Conservation (phyloP, 2,329 filamentous ascomycete genomes). For the Beauveria medogensis region DNA sequence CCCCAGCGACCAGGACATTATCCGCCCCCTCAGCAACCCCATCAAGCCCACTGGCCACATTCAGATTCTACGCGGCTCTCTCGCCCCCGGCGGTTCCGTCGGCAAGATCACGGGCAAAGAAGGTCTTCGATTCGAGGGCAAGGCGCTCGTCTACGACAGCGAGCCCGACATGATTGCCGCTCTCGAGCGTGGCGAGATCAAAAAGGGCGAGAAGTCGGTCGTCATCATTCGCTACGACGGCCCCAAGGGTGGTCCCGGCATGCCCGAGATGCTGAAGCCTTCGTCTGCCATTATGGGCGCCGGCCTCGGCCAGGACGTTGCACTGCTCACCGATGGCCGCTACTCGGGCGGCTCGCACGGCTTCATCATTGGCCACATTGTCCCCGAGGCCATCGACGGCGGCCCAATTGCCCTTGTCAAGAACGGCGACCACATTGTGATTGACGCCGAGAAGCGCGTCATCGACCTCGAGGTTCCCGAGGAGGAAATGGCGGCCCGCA, state of each 20-base stretch:
- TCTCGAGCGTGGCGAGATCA: conserved; percentile 68
- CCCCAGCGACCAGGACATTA: conserved; percentile 70
- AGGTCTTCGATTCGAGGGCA: conserved; percentile 71
- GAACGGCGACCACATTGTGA: conserved; percentile 73
- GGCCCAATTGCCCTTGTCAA: conserved; percentile 77
- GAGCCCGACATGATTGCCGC: conserved; percentile 74
- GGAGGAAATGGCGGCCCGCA: conserved; percentile 52
- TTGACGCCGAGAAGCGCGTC: conserved; percentile 69
- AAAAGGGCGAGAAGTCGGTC: conserved; percentile 80
- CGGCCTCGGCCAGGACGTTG: conserved; percentile 67
- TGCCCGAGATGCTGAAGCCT: conserved; percentile 95
- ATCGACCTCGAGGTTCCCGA: conserved; percentile 60
- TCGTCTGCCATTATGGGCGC: conserved; percentile 88
- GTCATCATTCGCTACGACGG: conserved; percentile 90
- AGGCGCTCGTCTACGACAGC: conserved; percentile 78
- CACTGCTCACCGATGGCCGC: conserved; percentile 65
- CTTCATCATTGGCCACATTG: conserved; percentile 81
- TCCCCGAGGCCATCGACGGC: conserved; percentile 78
- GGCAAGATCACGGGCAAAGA: conserved; percentile 97
- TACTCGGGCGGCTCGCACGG: conserved; percentile 79
- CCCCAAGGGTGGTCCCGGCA: conserved; percentile 86
- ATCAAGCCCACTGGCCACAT: conserved; percentile 85
- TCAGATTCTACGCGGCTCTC: conserved; percentile 78
- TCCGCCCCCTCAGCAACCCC: conserved; percentile 64
- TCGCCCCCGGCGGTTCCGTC: conserved; percentile 81